Evolutionary conservation across 257 asterid species (phyloP).

Genomic region (Knoxia roxburghii): DNA sequence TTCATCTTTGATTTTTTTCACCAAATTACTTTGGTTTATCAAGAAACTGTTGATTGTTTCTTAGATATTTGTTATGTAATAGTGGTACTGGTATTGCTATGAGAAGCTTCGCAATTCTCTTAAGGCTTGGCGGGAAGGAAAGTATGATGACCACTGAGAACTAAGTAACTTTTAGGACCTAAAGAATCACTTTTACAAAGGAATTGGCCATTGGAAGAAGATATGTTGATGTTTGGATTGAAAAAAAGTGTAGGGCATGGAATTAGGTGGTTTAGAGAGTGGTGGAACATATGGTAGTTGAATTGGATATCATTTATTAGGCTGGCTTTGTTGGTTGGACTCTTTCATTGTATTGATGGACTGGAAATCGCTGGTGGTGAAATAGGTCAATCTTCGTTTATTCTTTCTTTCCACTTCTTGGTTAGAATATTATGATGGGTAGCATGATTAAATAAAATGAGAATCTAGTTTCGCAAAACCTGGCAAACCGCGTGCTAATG

Average conservation of each 20-base stretch:
- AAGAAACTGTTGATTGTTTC: neutral
- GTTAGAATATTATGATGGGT: neutral
- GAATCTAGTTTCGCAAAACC: neutral
- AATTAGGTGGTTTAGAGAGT: neutral
- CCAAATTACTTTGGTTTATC: no score
- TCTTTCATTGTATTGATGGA: neutral
- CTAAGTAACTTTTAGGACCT: no score
- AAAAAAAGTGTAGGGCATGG: neutral
- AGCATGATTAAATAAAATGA: neutral
- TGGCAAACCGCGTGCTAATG: neutral
- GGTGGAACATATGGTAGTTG: neutral
- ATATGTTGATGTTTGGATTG: neutral
- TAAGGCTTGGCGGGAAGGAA: neutral
- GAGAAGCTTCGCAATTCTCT: neutral
- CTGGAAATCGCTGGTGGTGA: neutral
- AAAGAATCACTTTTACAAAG: neutral
- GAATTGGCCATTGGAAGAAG: neutral
- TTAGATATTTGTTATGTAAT: no score
- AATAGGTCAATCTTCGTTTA: neutral
- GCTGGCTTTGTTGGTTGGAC: neutral
- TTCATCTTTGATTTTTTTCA: no score
- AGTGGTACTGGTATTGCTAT: neutral
- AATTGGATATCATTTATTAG: neutral
- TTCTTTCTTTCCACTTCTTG: neutral
- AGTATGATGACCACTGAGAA: slow-evolving; percentile 2